Evolutionary conservation across 2,329 filamentous ascomycete genomes (phyloP), one percentile per base, ranked within the genome.

Genomic region (Sporothrix humicola): DNA sequence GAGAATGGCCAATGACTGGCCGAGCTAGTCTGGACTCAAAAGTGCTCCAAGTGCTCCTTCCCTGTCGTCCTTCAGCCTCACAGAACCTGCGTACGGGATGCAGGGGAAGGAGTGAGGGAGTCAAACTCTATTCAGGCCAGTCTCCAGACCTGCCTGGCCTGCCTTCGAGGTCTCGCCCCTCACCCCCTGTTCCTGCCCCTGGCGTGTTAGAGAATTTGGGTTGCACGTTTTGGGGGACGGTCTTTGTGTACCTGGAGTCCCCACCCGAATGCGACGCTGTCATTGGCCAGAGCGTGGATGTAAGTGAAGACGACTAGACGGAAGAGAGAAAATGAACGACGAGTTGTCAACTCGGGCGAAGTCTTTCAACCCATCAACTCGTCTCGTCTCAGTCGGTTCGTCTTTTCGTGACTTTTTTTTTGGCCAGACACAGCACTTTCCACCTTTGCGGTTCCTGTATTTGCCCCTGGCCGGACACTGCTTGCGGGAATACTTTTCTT

Each of bases 141-240:
- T 20, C 23, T 52, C 65, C 54, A 15, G 42, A 65, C 31, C 31
- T 37, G 31, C 31, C 31, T 37, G 31, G 31, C 31, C 31, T 9
- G 31, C 9, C 63, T 10, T 23, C 20, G 23, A 20, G 42, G n/a
- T 20, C 48, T 31, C 63, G 44, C 42, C 44, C 63, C 42, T 66
- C 42, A 63, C 59, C 59, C 59, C 59, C 59, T 65, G 61, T 65
- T 52, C 63, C 63, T 68, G 44, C 20, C 48, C 65, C 15, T 69
- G 65, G 48, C 48, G 65, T 69, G 65, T 69, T 54, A 52, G 65
- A 69, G 65, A 54, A 42, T 31, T 37, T 52, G 8, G 65, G 65
- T 37, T 42, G 46, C 48, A 69, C 48, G 65, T 69, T 69, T 69
- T 69, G 48, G 15, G 65, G 15, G 61, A 52, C 7, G 37, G 42